These are phyloP conservation scores for Phaeosphaeria sp. DNA, from an alignment of 2,329 filamentous ascomycete genomes.

Conservation along the genomic window DNA sequence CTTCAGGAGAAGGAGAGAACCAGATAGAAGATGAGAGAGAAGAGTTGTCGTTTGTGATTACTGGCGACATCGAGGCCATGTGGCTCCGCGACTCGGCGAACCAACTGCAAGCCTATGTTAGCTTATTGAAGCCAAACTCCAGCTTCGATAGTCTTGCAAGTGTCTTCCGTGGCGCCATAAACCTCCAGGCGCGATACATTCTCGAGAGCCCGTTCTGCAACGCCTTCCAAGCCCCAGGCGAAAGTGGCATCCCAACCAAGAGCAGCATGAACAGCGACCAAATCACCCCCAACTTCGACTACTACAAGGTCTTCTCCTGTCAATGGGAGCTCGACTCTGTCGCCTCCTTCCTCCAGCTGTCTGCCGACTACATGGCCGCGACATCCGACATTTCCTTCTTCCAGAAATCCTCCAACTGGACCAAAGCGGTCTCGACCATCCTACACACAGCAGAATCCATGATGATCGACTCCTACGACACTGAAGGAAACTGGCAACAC, in stretches of 20 bases:
- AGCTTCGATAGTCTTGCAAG: slow-evolving; percentile 62
- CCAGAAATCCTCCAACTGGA: slow-evolving; percentile 52
- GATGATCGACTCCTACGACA: slow-evolving; percentile 56
- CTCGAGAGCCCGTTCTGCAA: slow-evolving; percentile 63
- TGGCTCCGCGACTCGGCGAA: slow-evolving; percentile 66
- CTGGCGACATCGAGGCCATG: slow-evolving; percentile 65
- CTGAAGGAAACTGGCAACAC: slow-evolving; percentile 51
- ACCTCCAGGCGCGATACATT: slow-evolving; percentile 73
- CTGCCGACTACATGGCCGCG: slow-evolving; percentile 54
- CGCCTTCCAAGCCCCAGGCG: slow-evolving; percentile 59
- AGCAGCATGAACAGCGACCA: slow-evolving; percentile 48
- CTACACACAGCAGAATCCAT: slow-evolving; percentile 54
- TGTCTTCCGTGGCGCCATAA: slow-evolving; percentile 74
- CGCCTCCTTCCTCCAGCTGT: slow-evolving; percentile 58
- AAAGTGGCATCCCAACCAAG: slow-evolving; percentile 51
- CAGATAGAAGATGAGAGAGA: slow-evolving; percentile 7
- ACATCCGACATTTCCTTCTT: slow-evolving; percentile 58
- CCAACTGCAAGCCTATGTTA: slow-evolving; percentile 73
- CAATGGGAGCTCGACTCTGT: slow-evolving; percentile 62
- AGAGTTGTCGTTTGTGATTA: slow-evolving; percentile 67
- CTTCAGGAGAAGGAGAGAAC: slow-evolving; percentile 19
- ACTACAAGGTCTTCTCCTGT: slow-evolving; percentile 57
- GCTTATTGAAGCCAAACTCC: slow-evolving; percentile 60
- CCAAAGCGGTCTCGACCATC: slow-evolving; percentile 51
- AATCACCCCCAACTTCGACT: slow-evolving; percentile 54